A percentile compares a stretch with the other conserved stretches of the same genome.
Conservation (phyloP, 768 basidiomycete genomes). For the Hygrophorus pudorinus region DNA sequence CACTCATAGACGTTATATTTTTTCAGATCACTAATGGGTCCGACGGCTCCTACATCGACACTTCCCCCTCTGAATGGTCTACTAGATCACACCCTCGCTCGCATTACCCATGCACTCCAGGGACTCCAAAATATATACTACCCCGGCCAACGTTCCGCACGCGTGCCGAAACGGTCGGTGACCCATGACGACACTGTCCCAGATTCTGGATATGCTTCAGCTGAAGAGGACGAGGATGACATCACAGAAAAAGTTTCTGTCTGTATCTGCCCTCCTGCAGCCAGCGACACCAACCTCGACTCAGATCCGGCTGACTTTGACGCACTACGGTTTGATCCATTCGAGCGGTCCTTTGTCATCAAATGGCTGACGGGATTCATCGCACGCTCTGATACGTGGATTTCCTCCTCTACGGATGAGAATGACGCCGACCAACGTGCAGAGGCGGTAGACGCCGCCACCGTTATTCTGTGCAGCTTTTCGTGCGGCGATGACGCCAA, state of each 20-base stretch:
- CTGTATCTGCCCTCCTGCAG: too few species aligned
- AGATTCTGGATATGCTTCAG: constrained; percentile 70
- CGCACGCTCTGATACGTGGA: constrained; percentile 35
- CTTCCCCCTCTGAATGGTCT: too few species aligned
- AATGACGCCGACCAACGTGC: constrained; percentile 28
- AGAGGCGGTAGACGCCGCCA: constrained; percentile 45
- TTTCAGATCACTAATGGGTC: too few species aligned
- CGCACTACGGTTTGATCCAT: constrained; percentile 46
- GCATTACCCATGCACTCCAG: background rate
- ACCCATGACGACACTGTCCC: constrained; percentile 22
- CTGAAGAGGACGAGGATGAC: constrained; percentile 34
- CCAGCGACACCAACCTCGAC: too few species aligned
- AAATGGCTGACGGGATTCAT: constrained; percentile 70
- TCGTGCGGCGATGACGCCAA: constrained; percentile 30
- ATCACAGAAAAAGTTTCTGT: constrained; percentile 14
- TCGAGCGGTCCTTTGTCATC: constrained; percentile 60
- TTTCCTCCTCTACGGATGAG: too few species aligned
- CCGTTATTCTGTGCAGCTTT: constrained; percentile 46
- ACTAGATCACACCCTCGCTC: too few species aligned
- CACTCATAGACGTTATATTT: too few species aligned
- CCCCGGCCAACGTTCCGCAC: background rate
- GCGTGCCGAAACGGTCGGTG: background rate
- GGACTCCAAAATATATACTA: background rate
- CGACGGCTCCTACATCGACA: too few species aligned
- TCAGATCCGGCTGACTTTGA: too few species aligned